Evolutionary conservation across 2,329 filamentous ascomycete genomes (phyloP), one percentile per base, ranked within the genome.

Genomic region (Colletotrichum sp.): DNA sequence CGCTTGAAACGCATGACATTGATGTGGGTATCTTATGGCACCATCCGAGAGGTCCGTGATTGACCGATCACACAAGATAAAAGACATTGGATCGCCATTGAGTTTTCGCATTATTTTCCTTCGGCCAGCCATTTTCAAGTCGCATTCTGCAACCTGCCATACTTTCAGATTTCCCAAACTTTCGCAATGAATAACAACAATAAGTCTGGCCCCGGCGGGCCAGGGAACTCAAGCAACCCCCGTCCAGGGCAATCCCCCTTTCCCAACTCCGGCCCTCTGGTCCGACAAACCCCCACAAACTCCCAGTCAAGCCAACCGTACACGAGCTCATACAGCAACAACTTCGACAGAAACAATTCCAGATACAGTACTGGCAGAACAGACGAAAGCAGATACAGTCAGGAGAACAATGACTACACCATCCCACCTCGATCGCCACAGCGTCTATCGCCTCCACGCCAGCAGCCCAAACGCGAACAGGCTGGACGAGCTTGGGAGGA

Each of bases 171-270:
- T 57, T 70, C n/a, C 3, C 12, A 36, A 15, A 12, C 69, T 34
- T 66, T 16, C 39, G 18, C 30, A 30, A 71, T 34, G 36, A 76
- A 62, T 32, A 75, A 65, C 44, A 71, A 71, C 49, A 55, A 52
- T 3, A 75, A 70, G 18, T 5, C 60, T 15, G 55, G 28, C 10
- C 26, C 55, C 21, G 64, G 24, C 9, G 75, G 71, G 30, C 15
- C 21, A 18, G 67, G 75, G 26, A 76, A 76, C 71, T 76, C 66
- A 4, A 75, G 71, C 55, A 76, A 71, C 18, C 75, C 75, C 8
- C 75, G 71, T n/a, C 71, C 75, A 16, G 75, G 75, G n/a, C 75
- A 76, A 6, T 75, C 71, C 6, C 75, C 75, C 6, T 76, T 76
- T 12, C 75, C 71, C 26, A 34, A 57, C 6, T 52, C 75, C 44